Percentiles rank a stretch among this genome's conserved stretches.
Evolutionary conservation across 1,139 yeast species (phyloP).

Genomic region (Geotrichum europaeum): DNA sequence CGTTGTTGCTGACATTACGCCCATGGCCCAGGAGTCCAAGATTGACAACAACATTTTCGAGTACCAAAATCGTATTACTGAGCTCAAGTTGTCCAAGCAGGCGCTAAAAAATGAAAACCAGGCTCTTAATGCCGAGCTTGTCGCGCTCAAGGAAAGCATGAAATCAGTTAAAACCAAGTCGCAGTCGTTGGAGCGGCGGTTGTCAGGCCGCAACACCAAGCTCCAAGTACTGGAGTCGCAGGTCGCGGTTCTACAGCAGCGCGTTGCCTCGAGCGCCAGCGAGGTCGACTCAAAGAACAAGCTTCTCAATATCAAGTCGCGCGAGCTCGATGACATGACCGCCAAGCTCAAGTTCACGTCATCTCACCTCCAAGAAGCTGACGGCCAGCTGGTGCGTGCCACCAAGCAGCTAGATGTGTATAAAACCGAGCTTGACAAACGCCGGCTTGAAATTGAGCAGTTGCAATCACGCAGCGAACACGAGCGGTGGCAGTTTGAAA

Average conservation of each 20-base stretch:
- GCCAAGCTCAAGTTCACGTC: background rate
- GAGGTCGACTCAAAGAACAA: background rate
- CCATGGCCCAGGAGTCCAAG: slow-evolving; percentile 1
- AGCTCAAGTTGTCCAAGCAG: background rate
- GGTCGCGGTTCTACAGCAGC: background rate
- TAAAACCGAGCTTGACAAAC: background rate
- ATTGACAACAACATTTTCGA: slow-evolving; percentile 1
- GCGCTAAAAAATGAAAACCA: slow-evolving; percentile 1
- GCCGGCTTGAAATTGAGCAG: background rate
- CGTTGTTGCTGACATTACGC: slow-evolving; percentile 17
- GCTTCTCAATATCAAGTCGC: background rate
- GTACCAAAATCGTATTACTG: background rate
- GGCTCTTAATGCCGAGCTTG: background rate
- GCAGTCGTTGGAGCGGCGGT: slow-evolving; percentile 2
- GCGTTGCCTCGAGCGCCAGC: background rate
- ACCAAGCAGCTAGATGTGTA: background rate
- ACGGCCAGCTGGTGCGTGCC: background rate
- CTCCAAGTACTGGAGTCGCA: background rate
- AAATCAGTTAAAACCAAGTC: slow-evolving; percentile 14
- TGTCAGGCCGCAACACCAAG: background rate
- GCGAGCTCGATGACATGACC: background rate
- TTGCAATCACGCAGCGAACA: slow-evolving; percentile 16
- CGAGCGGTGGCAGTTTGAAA: slow-evolving; percentile 21
- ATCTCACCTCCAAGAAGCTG: background rate
- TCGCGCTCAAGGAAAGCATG: slow-evolving; percentile 1